Evolutionary conservation across 1,284 basidiomycete genomes (phyloP).

Genomic region (Malassezia yamatoensis): DNA sequence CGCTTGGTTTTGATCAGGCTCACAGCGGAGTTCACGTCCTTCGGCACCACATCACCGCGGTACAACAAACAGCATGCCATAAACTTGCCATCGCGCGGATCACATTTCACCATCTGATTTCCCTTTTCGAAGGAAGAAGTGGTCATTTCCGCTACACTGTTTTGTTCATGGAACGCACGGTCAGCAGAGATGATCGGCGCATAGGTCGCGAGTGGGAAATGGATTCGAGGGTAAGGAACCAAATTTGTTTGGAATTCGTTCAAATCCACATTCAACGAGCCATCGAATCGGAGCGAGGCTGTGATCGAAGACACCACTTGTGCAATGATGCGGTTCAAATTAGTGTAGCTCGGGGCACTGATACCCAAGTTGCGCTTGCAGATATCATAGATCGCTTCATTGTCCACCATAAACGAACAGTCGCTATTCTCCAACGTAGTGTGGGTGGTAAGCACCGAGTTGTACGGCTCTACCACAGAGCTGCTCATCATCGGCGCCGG

Average conservation of each 20-base stretch:
- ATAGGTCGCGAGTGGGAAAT: conserved; percentile 94
- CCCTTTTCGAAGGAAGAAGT: conserved; percentile 94
- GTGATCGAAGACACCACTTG: conserved; percentile 91
- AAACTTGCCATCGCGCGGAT: conserved; percentile 62
- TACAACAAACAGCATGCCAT: conserved; percentile 57
- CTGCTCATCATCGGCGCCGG: conserved; percentile 65
- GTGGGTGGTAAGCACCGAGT: conserved; percentile 96
- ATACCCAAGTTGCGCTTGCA: conserved; percentile 92
- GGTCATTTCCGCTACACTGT: conserved; percentile 96
- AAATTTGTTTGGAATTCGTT: conserved; percentile 99
- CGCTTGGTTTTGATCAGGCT: conserved; percentile 76
- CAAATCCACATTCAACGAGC: conserved; percentile 92
- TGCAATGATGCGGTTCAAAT: conserved; percentile 92
- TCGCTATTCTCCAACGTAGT: conserved; percentile 98
- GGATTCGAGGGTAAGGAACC: conserved; percentile 73
- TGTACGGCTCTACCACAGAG: conserved; percentile 98
- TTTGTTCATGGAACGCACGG: conserved; percentile 84
- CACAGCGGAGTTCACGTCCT: conserved; percentile 88
- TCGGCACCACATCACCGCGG: conserved; percentile 93
- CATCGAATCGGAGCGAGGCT: conserved; percentile 92
- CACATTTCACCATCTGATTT: conserved; percentile 75
- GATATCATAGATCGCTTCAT: conserved; percentile 78
- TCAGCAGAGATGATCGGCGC: conserved; percentile 79
- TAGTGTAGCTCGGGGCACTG: conserved; percentile 75
- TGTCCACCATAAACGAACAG: conserved; percentile 60